A percentile compares a stretch with the other conserved stretches of the same genome.
Evolutionary conservation across 1,284 basidiomycete genomes (phyloP).

Genomic region (Leccinum insigne): DNA sequence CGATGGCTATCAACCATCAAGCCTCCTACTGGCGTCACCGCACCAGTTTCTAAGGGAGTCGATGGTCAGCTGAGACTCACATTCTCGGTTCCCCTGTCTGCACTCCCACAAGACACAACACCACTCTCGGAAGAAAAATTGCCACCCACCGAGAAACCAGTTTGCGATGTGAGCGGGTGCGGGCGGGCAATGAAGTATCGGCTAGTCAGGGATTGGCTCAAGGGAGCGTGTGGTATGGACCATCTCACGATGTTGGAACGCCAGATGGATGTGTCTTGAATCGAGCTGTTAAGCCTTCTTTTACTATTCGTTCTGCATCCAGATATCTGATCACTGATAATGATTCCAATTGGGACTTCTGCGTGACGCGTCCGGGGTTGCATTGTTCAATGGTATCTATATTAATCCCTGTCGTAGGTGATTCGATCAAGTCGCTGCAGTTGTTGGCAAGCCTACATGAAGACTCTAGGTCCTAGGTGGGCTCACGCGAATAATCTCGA

Average conservation of each 20-base stretch:
- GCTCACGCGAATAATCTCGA: background rate
- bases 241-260: slow-evolving; percentile 56
- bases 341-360: background rate
- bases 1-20: slow-evolving; percentile 59
- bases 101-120: slow-evolving; percentile 27
- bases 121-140: slow-evolving; percentile 3
- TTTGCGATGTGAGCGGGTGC: slow-evolving; percentile 53
- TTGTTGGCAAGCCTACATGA: background rate
- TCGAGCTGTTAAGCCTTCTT: background rate
- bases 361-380: background rate
- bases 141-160: slow-evolving; percentile 15
- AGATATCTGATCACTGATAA: background rate
- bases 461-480: background rate
- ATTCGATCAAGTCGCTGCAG: background rate
- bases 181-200: slow-evolving; percentile 48
- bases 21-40: slow-evolving; percentile 5
- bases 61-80: slow-evolving; percentile 40
- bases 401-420: background rate
- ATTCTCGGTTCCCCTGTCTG: slow-evolving; percentile 52
- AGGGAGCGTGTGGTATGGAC: slow-evolving; percentile 54
- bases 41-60: background rate
- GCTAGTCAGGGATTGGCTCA: slow-evolving; percentile 46
- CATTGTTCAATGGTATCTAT: background rate
- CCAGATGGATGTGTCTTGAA: slow-evolving; percentile 21
- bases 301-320: background rate